phyloP scores from a whole-genome alignment of 169 alveolate genomes.

The Toxoplasma gondii region DNA sequence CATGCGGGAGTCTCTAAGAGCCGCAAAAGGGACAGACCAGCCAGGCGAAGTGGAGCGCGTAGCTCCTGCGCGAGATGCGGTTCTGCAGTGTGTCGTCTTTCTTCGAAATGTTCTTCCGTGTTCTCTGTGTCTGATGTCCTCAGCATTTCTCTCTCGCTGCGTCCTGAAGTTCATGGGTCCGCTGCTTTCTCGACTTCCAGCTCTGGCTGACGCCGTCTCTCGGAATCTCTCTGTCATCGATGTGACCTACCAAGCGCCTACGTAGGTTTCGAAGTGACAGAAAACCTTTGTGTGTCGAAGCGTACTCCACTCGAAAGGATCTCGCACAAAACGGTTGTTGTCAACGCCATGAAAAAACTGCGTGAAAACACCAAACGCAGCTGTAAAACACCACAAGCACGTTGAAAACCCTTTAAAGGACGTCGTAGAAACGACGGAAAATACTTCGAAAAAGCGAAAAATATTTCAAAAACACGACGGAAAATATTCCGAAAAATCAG shows the following conservation, averaged over 20 bases:
- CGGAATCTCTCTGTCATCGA: neutral
- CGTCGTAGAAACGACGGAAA: too few species aligned
- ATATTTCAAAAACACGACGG: too few species aligned
- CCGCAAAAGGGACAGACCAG: too few species aligned
- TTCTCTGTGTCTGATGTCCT: neutral
- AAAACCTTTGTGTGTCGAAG: neutral
- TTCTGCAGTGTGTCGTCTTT: too few species aligned
- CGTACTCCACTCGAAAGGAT: too few species aligned
- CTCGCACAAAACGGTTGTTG: neutral
- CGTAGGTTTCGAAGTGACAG: neutral
- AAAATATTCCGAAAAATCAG: too few species aligned
- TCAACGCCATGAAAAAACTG: neutral
- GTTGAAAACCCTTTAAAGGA: neutral
- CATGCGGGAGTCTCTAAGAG: too few species aligned
- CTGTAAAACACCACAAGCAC: neutral
- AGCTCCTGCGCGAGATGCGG: too few species aligned
- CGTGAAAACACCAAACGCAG: neutral
- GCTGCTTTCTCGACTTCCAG: neutral
- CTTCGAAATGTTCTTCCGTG: neutral
- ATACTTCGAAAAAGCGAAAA: too few species aligned
- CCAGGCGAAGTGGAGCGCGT: too few species aligned
- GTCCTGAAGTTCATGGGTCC: constrained; percentile 1
- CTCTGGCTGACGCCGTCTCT: neutral
- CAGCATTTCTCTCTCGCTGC: constrained; percentile 36
- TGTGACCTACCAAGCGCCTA: neutral